Evolutionary conservation across 1,284 basidiomycete species (phyloP), one percentile per base, ranked within the genome.

Genomic region (Irpex sp.): DNA sequence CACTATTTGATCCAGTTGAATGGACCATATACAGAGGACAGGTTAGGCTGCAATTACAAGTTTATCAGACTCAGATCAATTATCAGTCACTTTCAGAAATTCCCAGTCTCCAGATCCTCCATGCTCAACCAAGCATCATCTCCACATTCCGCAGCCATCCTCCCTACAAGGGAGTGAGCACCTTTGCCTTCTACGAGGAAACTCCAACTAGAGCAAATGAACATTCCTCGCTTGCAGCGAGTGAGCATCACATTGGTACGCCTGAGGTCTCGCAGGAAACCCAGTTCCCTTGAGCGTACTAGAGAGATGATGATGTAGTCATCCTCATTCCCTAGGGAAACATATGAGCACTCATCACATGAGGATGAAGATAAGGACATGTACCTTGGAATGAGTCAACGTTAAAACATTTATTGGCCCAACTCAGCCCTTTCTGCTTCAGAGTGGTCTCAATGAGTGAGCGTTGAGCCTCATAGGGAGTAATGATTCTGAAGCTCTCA

Each of bases 201-300:
- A 23, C 73, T 71, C 66, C 77, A 75, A 63, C 77, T 86, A 23
- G 85, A 78, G 57, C 84, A 76, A 66, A 90, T 85, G 61, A 83
- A 82, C 87, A 90, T 88, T 45, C 84, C 83, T 54, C 74, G 78
- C 71, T 85, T 87, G 77, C 83, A 87, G 12, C 85, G 77, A 1
- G 82, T 82, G 52, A 90, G 73, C 86, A 90, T 87, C 47, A 90
- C 87, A 70, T 90, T 90, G 14, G 81, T 80, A 1, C 87, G 80
- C 4, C 80, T 72, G 12, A 69, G n/a, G 57, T 79, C 80, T 6
- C 58, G 65, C 19, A 87, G 68, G 65, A 86, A 87, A 1, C 85
- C 84, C 1, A 78, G 67, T 3, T 63, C 67, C 1, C 67, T 61
- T 0, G 83, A 76, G 10, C 83, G 75, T 2, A 85, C 82, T n/a